Evolutionary conservation across 1,284 basidiomycete species (phyloP).

Genomic region (Fistulinella cinereoalba): DNA sequence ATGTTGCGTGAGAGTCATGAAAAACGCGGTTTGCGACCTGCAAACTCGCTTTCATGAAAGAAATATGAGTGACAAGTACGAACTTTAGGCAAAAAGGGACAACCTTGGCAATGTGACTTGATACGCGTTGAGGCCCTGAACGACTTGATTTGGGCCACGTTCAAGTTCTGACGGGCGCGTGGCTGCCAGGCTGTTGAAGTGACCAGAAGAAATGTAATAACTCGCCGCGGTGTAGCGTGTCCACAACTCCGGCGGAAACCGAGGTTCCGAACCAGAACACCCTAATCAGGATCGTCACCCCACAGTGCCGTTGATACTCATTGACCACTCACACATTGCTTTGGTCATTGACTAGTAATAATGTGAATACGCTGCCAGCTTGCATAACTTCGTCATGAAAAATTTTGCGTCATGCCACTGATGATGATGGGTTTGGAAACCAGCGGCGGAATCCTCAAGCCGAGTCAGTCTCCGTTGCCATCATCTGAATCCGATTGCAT

Average conservation of each 20-base stretch:
- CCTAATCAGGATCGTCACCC: slow-evolving; percentile 25
- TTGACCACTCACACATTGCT: neutral
- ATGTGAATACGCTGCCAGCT: neutral
- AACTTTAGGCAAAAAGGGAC: slow-evolving; percentile 18
- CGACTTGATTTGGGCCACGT: slow-evolving; percentile 22
- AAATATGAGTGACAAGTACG: slow-evolving; percentile 26
- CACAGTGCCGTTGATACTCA: slow-evolving; percentile 1
- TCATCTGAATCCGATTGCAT: too few relatives aligned
- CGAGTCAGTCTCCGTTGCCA: too few relatives aligned
- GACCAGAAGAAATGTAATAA: neutral
- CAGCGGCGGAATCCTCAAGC: too few relatives aligned
- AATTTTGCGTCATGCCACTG: too few relatives aligned
- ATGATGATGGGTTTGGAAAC: too few relatives aligned
- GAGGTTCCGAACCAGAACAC: slow-evolving; percentile 21
- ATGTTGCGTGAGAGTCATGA: slow-evolving; percentile 38
- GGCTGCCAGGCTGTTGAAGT: slow-evolving; percentile 11
- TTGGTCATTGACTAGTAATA: neutral
- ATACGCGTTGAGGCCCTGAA: slow-evolving; percentile 29
- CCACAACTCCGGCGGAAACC: slow-evolving; percentile 17
- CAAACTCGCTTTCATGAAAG: slow-evolving; percentile 25
- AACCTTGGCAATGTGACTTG: slow-evolving; percentile 26
- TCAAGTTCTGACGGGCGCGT: slow-evolving; percentile 19
- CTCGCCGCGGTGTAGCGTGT: slow-evolving; percentile 16
- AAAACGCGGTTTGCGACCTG: slow-evolving; percentile 34
- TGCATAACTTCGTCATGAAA: too few relatives aligned